Conservation (phyloP, 2,329 filamentous ascomycete genomes). For the Paecilomyces sp. region DNA sequence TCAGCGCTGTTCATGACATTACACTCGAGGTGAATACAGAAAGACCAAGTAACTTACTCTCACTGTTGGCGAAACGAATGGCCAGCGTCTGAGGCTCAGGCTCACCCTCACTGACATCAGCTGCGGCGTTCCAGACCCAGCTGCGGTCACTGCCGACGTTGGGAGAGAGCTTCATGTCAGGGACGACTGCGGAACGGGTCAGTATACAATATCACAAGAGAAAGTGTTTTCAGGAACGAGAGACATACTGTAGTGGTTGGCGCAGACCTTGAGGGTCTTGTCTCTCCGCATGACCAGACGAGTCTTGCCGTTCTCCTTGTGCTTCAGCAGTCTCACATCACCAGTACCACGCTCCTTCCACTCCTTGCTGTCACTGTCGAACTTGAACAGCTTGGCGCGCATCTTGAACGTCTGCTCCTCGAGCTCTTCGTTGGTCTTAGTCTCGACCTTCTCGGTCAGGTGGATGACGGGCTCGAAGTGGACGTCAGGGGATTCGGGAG, state of each 20-base stretch:
- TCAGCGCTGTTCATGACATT: neutral
- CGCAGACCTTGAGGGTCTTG: conserved; percentile 99
- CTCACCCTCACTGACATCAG: conserved; percentile 96
- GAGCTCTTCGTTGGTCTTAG: conserved; percentile 95
- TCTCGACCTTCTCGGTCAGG: conserved; percentile 93
- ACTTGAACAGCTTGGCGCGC: conserved; percentile 99
- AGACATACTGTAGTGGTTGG: conserved; percentile 93
- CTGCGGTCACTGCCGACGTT: conserved; percentile 97
- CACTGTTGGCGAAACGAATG: conserved; percentile 94
- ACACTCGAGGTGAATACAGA: neutral
- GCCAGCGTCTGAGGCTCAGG: conserved; percentile 92
- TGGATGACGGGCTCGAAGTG: conserved; percentile 96
- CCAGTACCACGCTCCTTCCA: conserved; percentile 99
- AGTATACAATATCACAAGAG: conserved; percentile 8
- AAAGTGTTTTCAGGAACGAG: neutral
- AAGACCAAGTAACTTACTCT: conserved; percentile 59
- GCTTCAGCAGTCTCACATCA: conserved; percentile 92
- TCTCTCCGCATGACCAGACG: conserved; percentile 97
- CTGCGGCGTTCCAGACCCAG: conserved; percentile 98
- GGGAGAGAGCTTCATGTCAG: conserved; percentile 97
- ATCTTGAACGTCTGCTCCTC: conserved; percentile 99
- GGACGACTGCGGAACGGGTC: conserved; percentile 60
- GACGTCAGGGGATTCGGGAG: conserved; percentile 82
- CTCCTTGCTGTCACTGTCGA: conserved; percentile 82
- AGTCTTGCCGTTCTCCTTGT: conserved; percentile 98